Percentiles rank a stretch among this genome's conserved stretches.
Conservation (phyloP, 2,329 filamentous ascomycete species). For the Colletotrichum lini region DNA sequence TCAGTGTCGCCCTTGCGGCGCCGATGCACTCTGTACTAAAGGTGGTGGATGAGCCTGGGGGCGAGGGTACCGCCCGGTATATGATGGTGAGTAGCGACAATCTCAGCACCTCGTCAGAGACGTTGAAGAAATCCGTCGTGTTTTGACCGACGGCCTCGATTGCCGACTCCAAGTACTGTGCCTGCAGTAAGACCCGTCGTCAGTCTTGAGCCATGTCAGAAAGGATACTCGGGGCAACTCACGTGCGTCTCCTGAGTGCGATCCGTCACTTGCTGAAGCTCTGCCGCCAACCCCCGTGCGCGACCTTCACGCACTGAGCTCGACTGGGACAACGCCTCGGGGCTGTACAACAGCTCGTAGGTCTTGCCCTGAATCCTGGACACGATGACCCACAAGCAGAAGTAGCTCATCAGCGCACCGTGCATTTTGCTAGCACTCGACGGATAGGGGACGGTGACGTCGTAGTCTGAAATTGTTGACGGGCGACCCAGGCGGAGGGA, state of each 20-base stretch:
- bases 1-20: slow-evolving; percentile 57
- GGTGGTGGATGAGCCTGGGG: slow-evolving; percentile 48
- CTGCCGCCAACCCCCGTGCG: slow-evolving; percentile 50
- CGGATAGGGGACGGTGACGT: slow-evolving; percentile 61
- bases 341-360: slow-evolving; percentile 68
- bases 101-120: slow-evolving; percentile 59
- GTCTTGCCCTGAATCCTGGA: slow-evolving; percentile 70
- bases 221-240: slow-evolving; percentile 11
- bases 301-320: slow-evolving; percentile 52
- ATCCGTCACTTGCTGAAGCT: slow-evolving; percentile 51
- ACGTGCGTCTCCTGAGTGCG: slow-evolving; percentile 45
- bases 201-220: slow-evolving; percentile 39
- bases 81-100: slow-evolving; percentile 58
- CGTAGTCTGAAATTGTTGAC: slow-evolving; percentile 69
- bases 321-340: slow-evolving; percentile 55
- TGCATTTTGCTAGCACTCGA: slow-evolving; percentile 52
- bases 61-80: slow-evolving; percentile 57
- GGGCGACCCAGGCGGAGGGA: slow-evolving; percentile 68
- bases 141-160: slow-evolving; percentile 46
- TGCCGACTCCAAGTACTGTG: slow-evolving; percentile 21
- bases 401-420: slow-evolving; percentile 51
- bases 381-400: slow-evolving; percentile 64
- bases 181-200: slow-evolving; percentile 42
- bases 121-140: slow-evolving; percentile 53
- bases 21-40: slow-evolving; percentile 60